phyloP scores from a whole-genome alignment of 208 protist genomes.

The Acanthamoeba culbertsoni region DNA sequence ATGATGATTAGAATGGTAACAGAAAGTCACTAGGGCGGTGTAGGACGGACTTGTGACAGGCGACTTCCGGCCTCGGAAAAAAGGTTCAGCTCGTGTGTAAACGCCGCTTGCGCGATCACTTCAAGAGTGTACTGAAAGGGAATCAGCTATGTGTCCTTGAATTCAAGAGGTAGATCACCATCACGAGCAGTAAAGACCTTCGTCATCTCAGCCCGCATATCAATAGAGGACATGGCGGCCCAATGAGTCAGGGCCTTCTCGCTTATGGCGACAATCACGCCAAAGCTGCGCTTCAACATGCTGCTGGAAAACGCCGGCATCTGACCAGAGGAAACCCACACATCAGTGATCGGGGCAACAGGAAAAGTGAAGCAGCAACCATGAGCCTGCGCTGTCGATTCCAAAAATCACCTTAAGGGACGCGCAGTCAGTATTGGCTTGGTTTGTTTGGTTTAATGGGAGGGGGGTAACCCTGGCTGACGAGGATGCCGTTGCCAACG shows the following conservation, averaged over 20 bases:
- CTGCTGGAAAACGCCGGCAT: not conserved
- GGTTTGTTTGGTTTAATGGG: not conserved
- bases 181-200: not conserved
- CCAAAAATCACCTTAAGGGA: constrained; percentile 29
- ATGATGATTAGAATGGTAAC: too few relatives aligned
- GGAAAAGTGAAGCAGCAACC: not conserved
- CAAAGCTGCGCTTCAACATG: not conserved
- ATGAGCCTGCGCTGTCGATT: constrained; percentile 6
- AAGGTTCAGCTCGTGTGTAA: not conserved
- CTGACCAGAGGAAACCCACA: not conserved
- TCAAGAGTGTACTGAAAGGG: not conserved
- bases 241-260: not conserved
- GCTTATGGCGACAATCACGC: not conserved
- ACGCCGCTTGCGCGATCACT: constrained; percentile 18
- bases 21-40: too few relatives aligned
- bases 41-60: not conserved
- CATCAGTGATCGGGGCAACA: not conserved
- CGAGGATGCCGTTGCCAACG: constrained; percentile 41
- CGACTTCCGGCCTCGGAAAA: not conserved
- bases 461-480: not conserved
- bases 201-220: constrained; percentile 24
- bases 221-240: not conserved
- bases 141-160: not conserved
- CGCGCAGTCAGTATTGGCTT: not conserved
- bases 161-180: not conserved